Base-by-base conservation (phyloP, 1,284 basidiomycete species). In the Cryptococcus maquisensis region DNA sequence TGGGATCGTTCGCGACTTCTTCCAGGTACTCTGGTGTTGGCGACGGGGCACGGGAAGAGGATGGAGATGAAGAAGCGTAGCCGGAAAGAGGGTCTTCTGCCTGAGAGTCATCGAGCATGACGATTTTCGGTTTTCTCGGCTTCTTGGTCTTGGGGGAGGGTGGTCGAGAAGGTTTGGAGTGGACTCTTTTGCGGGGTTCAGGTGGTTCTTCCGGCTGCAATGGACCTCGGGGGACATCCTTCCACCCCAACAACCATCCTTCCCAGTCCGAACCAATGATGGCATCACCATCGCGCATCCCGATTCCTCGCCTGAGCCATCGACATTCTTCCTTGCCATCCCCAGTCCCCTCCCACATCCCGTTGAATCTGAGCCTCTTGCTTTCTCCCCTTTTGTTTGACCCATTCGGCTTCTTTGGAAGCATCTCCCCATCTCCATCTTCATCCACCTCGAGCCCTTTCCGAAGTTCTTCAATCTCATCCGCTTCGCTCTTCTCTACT, bases 1-100 rank as follows among this genome's bases (percentile, higher is more conserved):
- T 86, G 0, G 91, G 91, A 63, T 95, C 90, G 49, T 82, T 84
- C 63, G 89, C 86, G n/a, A 90, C 84, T 64, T 90, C 88, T 9
- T 82, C 85, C 3, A 94, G 80, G 58, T 89, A 87, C 2, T 84
- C 84, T 0, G 84, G 84, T 0, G 86, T 87, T 0, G 90, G 90
- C 1, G 90, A 92, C 2, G 83, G 74, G 0, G 88, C 84, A 8
- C 88, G 85, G 3, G 89, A 88, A 12, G 89, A 89, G 13, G 86
- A 85, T 0, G 80, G 63, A 1, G 67, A 70, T 1, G 81, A 78
- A 3, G 72, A 85, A 2, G 80, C 81, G 69, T 94, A 94, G 4
- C 89, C 90, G 3, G 81, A 81, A 15, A 94, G 73, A 0, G 90
- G 91, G 71, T 93, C 90, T 62, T 90, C 88, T 81, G 82, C 18